Evolutionary conservation across 768 basidiomycete species (phyloP), one percentile per base, ranked within the genome.

Genomic region (Leccinum disarticulatum): DNA sequence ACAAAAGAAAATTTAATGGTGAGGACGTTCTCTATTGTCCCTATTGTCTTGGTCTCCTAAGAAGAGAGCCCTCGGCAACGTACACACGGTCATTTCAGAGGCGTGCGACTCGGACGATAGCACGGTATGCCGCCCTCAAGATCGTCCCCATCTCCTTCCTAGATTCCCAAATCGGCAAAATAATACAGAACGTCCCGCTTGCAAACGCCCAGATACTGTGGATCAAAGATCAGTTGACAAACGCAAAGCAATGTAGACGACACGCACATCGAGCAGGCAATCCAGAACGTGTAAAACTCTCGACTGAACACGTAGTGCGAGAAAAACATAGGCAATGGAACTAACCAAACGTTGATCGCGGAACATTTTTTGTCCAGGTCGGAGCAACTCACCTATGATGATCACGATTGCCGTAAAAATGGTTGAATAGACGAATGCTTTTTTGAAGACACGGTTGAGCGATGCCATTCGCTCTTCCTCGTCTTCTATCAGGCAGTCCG

Each of bases 311-410:
- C 55, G 53, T 78, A 73, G 54, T 71, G 69, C 55, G 75, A 74
- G 65, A 77, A 77, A 58, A 76, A 74, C 75, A 75, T 71, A 13
- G 76, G 78, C 10, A 79, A 55, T 2, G 77, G 77, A 1, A 76
- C 75, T 75, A 52, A 51, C 51, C 31, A 54, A 56, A 65, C 41
- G 35, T 56, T 28, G 35, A 19, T 17, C 17, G 14, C 17, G 33
- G n/a, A 3, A 52, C 6, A 17, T 38, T 47, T 28, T 33, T 3
- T 14, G 31, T n/a, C 10, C 43, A 19, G 27, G n/a, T 10, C 8
- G 52, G 31, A 51, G 48, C 25, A 36, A 14, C 62, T 53, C 22
- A 72, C 77, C 73, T 11, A 77, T 63, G 63, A 79, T 57, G n/a
- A 73, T 64, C 2, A 77, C 76, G 28, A 75, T 74, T 17, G 57